These are phyloP conservation scores for Colletotrichum musicola DNA, from an alignment of 2,329 filamentous ascomycete species.

Conservation along the genomic window DNA sequence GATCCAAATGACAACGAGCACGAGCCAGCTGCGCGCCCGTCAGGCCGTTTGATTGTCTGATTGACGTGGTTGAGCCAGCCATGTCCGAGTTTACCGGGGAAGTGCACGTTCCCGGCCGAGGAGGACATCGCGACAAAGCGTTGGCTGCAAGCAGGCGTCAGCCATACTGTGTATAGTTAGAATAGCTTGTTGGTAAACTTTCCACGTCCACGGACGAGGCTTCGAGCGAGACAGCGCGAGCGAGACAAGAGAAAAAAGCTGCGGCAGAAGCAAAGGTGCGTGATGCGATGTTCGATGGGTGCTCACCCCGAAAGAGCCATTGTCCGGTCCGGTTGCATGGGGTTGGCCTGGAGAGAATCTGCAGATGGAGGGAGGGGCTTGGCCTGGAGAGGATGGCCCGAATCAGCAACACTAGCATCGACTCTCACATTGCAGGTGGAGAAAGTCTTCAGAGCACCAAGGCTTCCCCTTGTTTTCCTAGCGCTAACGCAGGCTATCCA, in stretches of 20 bases:
- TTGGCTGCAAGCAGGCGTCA: slow-evolving; percentile 13
- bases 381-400: slow-evolving; percentile 28
- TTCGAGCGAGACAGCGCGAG: not conserved
- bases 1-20: slow-evolving; percentile 18
- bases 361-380: slow-evolving; percentile 17
- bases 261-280: not conserved
- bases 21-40: slow-evolving; percentile 26
- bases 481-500: slow-evolving; percentile 23
- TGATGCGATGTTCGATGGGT: slow-evolving; percentile 4
- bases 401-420: slow-evolving; percentile 33
- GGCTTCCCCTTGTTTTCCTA: slow-evolving; percentile 24
- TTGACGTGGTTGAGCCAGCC: slow-evolving; percentile 19
- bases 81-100: slow-evolving; percentile 10
- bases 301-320: slow-evolving; percentile 19
- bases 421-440: slow-evolving; percentile 23
- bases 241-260: slow-evolving; percentile 4
- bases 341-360: slow-evolving; percentile 20
- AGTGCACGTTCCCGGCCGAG: slow-evolving; percentile 16
- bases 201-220: slow-evolving; percentile 1
- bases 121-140: slow-evolving; percentile 3
- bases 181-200: not conserved
- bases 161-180: too few relatives aligned
- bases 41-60: slow-evolving; percentile 20
- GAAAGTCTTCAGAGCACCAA: slow-evolving; percentile 4
- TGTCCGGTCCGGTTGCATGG: slow-evolving; percentile 20